Evolutionary conservation across 192 early-diverging fungal species (phyloP).

Genomic region (Rhizoclosmatium sp.): DNA sequence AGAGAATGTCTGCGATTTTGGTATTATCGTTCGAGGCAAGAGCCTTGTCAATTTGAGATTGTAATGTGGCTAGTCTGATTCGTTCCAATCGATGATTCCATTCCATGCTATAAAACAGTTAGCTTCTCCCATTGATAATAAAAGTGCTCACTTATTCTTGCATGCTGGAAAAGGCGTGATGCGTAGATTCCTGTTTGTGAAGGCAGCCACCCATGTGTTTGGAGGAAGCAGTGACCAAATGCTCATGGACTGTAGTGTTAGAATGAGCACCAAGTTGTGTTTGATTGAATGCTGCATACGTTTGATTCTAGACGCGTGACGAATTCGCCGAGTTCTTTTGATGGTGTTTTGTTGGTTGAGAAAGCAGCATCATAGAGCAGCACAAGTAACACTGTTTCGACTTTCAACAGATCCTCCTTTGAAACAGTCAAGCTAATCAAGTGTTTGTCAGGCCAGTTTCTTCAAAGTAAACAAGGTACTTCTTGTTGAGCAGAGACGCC

Average conservation of each 20-base stretch:
- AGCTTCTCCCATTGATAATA: not conserved
- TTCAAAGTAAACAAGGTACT: not conserved
- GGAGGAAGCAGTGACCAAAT: not conserved
- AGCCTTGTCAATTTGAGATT: not conserved
- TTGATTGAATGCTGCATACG: too few relatives aligned
- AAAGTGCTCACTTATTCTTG: not conserved
- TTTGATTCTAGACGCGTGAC: too few relatives aligned
- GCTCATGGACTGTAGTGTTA: too few relatives aligned
- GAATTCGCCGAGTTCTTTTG: too few relatives aligned
- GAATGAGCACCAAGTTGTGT: too few relatives aligned
- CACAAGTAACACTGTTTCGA: not conserved
- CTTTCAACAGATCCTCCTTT: not conserved
- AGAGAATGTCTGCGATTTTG: constrained; percentile 9
- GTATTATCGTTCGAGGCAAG: not conserved
- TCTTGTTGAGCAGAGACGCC: not conserved
- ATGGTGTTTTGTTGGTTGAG: too few relatives aligned
- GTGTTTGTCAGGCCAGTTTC: not conserved
- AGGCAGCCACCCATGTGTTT: not conserved
- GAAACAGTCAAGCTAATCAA: not conserved
- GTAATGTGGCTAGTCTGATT: constrained; percentile 1
- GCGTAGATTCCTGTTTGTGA: not conserved
- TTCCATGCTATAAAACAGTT: not conserved
- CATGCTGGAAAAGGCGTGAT: not conserved
- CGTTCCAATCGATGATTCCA: constrained; percentile 5
- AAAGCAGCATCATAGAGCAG: not conserved